Evolutionary conservation across 2,329 filamentous ascomycete species (phyloP), one percentile per base, ranked within the genome.

Genomic region (Epichloe scottii): DNA sequence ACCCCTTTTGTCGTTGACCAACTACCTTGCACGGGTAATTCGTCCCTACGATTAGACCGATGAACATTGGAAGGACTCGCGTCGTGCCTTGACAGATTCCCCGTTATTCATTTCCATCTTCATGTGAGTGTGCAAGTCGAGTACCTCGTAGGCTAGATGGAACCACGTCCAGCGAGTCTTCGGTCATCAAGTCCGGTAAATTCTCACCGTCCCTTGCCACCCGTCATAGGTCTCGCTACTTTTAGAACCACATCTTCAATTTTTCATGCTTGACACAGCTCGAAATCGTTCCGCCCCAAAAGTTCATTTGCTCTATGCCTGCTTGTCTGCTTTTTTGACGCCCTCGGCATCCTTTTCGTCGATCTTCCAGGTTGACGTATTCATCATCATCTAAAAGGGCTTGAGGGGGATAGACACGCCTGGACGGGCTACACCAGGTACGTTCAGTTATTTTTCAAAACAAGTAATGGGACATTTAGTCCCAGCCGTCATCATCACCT

Each of bases 401-500:
- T 15, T 19, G 15, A 40, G 19, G 38, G 17, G 8, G n/a, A 14
- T 12, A 10, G 7, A 14, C 4, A 26, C 12, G 19, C 21, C 21
- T 10, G 14, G 11, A 23, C 17, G 14, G 17, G 2, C 19, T 15
- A 19, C 19, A 14, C 47, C n/a, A 11, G 15, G 14, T n/a, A 15
- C 14, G 14, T 23, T 21, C 30, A 19, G 21, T 17, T 1, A 5
- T 23, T 42, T 43, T 26, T 23, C 8, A 49, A 35, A n/a, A 35
- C 15, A 15, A 5, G 52, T 59, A 10, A n/a, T 57, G 58, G 60
- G 56, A 60, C 53, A 58, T 35, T 65, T 62, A 71, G 37, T 54
- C 53, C 84, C 85, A 88, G 59, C 89, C 85, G 63, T 89, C 85
- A 54, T 88, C 82, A 58, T 88, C 83, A 58, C 75, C 75, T 66